Percentiles rank a stretch among this genome's conserved stretches.
Evolutionary conservation across 2,329 filamentous ascomycete species (phyloP).

Genomic region (Ascocoryne sarcoides): DNA sequence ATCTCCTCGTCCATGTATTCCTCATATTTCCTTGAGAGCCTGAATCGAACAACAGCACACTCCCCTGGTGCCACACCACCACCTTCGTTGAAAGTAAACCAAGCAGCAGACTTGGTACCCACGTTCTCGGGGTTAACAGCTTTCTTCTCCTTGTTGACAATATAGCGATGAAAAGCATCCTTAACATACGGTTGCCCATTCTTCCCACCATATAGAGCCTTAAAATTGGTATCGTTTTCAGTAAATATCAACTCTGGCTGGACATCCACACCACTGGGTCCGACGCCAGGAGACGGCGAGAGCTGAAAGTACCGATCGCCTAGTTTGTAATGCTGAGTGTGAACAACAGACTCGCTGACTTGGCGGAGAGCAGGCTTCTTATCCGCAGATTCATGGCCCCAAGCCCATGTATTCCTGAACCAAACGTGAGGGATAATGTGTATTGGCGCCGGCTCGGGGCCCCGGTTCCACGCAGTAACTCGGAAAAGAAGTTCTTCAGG

Average conservation of each 20-base stretch:
- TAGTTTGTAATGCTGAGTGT: constrained; percentile 70
- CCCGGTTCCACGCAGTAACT: constrained; percentile 92
- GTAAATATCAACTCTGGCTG: constrained; percentile 83
- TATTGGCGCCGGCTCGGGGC: constrained; percentile 78
- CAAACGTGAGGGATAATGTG: constrained; percentile 93
- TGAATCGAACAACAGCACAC: constrained; percentile 91
- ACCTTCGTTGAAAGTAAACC: constrained; percentile 86
- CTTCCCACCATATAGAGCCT: constrained; percentile 64
- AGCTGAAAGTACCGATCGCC: constrained; percentile 78
- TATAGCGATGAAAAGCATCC: constrained; percentile 85
- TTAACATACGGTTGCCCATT: constrained; percentile 85
- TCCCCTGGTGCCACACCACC: constrained; percentile 83
- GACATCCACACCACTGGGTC: constrained; percentile 70
- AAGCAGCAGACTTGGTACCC: constrained; percentile 85
- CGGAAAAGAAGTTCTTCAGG: constrained; percentile 88
- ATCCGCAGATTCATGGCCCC: constrained; percentile 69
- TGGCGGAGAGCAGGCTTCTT: constrained; percentile 73
- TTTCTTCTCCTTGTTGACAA: constrained; percentile 71
- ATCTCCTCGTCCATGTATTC: constrained; percentile 83
- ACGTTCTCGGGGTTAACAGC: constrained; percentile 71
- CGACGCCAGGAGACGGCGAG: constrained; percentile 82
- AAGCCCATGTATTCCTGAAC: constrained; percentile 97
- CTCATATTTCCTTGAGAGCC: constrained; percentile 67
- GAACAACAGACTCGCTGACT: constrained; percentile 56
- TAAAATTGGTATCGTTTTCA: constrained; percentile 88